These are phyloP conservation scores for Mycena galopus DNA, from an alignment of 768 basidiomycete genomes.

Conservation along the genomic window DNA sequence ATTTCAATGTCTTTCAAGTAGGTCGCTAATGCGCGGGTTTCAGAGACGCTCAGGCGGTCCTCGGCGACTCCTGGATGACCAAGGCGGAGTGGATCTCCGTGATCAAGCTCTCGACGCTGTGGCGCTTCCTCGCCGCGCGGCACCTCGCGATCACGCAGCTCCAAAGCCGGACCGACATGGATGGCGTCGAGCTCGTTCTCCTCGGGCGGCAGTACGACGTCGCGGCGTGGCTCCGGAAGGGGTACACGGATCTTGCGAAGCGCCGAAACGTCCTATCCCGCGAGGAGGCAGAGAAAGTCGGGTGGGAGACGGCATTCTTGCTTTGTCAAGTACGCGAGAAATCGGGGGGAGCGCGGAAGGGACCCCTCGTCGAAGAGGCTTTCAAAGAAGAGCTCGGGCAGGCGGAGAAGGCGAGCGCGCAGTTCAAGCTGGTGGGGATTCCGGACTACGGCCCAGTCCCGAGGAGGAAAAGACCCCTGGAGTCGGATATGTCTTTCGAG, in stretches of 20 bases:
- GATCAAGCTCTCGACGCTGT: conserved; percentile 48
- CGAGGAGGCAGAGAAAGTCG: conserved; percentile 30
- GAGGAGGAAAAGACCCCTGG: no score
- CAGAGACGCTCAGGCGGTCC: conserved; percentile 7
- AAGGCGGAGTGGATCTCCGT: conserved; percentile 47
- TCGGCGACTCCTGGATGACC: not conserved
- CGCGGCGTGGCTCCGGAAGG: conserved; percentile 48
- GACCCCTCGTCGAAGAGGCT: not conserved
- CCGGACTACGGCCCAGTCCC: no score
- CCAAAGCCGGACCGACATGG: conserved; percentile 15
- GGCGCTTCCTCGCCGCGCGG: conserved; percentile 43
- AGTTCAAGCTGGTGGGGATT: not conserved
- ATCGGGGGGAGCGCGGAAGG: no score
- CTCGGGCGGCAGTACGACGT: conserved; percentile 49
- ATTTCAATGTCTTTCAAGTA: not conserved
- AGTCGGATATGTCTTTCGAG: no score
- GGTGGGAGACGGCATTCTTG: conserved; percentile 16
- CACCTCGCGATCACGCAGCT: conserved; percentile 45
- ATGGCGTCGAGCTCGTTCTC: conserved; percentile 44
- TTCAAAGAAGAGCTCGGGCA: conserved; percentile 23
- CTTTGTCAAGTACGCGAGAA: conserved; percentile 27
- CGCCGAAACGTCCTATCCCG: no score
- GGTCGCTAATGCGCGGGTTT: not conserved
- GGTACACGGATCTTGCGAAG: conserved; percentile 42
- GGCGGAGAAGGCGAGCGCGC: conserved; percentile 21